Base-by-base conservation (phyloP, 202 grass and related monocot genomes). In the Setaria viridis region DNA sequence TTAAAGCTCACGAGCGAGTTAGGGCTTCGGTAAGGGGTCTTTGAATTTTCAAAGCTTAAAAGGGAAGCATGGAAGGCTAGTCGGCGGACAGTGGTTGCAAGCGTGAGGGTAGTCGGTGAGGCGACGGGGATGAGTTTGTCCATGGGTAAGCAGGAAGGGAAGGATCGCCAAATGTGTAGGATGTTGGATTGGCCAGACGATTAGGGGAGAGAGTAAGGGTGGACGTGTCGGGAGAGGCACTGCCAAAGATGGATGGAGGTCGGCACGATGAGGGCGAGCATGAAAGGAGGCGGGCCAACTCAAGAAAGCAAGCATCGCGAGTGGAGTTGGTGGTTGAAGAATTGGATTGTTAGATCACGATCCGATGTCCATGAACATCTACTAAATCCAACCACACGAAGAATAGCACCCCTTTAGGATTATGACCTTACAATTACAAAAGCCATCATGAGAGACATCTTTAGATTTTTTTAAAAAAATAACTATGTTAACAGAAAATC, bases 41-140 rank as follows among this genome's bases (percentile, higher is more conserved):
- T 60, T 1, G 0, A 11, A 0, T 9, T 14, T 32, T 14, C 1
- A 6, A 29, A 3, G 10, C 9, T 12, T 29, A 4, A 56, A 56
- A 6, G 17, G 4, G 10, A 62, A 30, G 7, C 0, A 9, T 0
- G 0, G 58, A 12, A 62, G 3, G n/a, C 8, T 62, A 29, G n/a
- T 0, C 11, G 1, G 21, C 4, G 10, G 3, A 29, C 2, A 21
- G 0, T 12, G 58, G 10, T 30, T 62, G 1, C 1, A 7, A 0
- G 16, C 14, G 5, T 19, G 21, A 19, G 19, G 7, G 0, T 3
- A 59, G n/a, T 2, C 8, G 8, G 9, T 59, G 56, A 25, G n/a
- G 2, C 9, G 9, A 20, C 7, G 7, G 2, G 0, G 54, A 8
- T 2, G 2, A n/a, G 19, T n/a, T 10, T 58, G 20, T 21, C 55